Evolutionary conservation across 306 rosid genomes (phyloP).

Genomic region (Glycine tomentella): DNA sequence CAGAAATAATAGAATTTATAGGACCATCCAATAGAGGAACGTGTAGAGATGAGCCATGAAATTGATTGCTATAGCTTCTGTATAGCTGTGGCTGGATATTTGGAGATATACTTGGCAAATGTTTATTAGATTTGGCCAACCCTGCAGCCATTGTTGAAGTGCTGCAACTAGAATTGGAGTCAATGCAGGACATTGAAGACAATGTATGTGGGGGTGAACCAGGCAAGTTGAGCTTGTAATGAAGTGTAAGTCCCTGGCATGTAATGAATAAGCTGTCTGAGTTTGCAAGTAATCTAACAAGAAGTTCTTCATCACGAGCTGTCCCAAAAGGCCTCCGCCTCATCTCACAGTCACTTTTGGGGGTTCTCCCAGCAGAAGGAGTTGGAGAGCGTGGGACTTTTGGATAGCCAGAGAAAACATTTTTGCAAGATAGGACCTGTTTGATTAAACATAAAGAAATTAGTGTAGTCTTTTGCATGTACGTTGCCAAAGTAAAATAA

Average conservation of each 20-base stretch:
- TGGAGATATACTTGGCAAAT: slow-evolving; percentile 56
- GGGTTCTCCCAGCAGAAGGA: slow-evolving; percentile 80
- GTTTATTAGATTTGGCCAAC: slow-evolving; percentile 64
- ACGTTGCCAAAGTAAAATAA: not conserved
- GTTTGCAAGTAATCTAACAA: slow-evolving; percentile 74
- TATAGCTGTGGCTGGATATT: slow-evolving; percentile 64
- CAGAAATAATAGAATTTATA: slow-evolving; percentile 57
- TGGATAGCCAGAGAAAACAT: slow-evolving; percentile 79
- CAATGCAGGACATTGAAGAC: slow-evolving; percentile 63
- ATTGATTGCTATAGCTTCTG: slow-evolving; percentile 87
- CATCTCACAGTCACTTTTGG: slow-evolving; percentile 89
- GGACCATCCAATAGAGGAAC: slow-evolving; percentile 78
- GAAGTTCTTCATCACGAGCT: slow-evolving; percentile 73
- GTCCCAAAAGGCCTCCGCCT: slow-evolving; percentile 71
- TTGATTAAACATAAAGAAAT: slow-evolving; percentile 38
- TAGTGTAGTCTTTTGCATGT: not conserved
- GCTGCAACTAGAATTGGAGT: slow-evolving; percentile 52
- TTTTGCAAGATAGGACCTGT: slow-evolving; percentile 90
- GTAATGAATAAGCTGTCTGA: slow-evolving; percentile 78
- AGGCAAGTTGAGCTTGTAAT: slow-evolving; percentile 84
- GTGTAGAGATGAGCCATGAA: slow-evolving; percentile 72
- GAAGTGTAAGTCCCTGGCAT: slow-evolving; percentile 78
- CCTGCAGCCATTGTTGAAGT: slow-evolving; percentile 59
- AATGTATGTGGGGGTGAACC: slow-evolving; percentile 71
- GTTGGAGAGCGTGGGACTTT: slow-evolving; percentile 96